phyloP scores from a whole-genome alignment of 768 basidiomycete genomes.

The Boletellus ananiceps region DNA sequence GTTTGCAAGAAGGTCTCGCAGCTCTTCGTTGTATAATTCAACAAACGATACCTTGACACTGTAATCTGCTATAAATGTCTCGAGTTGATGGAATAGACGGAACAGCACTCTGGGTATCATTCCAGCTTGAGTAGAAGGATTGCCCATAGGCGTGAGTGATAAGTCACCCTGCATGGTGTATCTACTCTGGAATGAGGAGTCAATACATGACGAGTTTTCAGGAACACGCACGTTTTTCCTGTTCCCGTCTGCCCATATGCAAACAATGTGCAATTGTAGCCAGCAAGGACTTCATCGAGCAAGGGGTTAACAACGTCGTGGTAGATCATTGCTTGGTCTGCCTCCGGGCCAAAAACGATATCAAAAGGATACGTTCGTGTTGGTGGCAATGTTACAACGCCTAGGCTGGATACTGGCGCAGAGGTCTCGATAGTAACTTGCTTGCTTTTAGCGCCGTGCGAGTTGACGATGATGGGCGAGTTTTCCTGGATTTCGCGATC shows the following conservation, averaged over 20 bases:
- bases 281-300: conserved; percentile 88
- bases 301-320: conserved; percentile 91
- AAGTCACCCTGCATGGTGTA: conserved; percentile 99
- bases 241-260: conserved; percentile 99
- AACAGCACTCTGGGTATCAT: conserved; percentile 95
- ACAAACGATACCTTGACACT: conserved; percentile 92
- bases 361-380: conserved; percentile 91
- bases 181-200: conserved; percentile 35
- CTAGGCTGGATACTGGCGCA: conserved; percentile 61
- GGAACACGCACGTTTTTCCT: conserved; percentile 82
- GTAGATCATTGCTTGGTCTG: conserved; percentile 92
- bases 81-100: conserved; percentile 85
- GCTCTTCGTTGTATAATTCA: conserved; percentile 97
- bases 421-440: conserved; percentile 80
- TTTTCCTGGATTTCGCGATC: conserved; percentile 80
- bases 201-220: not conserved
- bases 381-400: conserved; percentile 70
- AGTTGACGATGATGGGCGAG: conserved; percentile 83
- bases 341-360: conserved; percentile 93
- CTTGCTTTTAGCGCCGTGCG: conserved; percentile 68
- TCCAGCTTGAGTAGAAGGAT: conserved; percentile 84
- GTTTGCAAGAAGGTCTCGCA: conserved; percentile 83
- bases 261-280: conserved; percentile 97
- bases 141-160: conserved; percentile 74
- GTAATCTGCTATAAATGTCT: conserved; percentile 71